These are phyloP conservation scores for Neospora caninum DNA, from an alignment of 169 alveolate genomes.

Conservation along the genomic window DNA sequence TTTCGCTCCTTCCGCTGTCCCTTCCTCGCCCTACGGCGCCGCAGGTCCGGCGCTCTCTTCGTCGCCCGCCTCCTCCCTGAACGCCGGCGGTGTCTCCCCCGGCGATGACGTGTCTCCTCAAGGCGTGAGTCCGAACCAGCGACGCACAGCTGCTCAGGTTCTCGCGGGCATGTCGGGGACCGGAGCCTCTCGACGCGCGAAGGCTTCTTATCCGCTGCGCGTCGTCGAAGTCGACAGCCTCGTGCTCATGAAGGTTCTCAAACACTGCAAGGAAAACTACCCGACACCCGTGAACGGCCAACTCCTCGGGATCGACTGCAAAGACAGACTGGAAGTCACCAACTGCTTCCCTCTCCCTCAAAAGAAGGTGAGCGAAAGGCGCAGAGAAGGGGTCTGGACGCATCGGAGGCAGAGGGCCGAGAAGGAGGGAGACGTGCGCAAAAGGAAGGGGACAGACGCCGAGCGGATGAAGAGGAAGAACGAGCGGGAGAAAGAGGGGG, in stretches of 20 bases:
- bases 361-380: constrained; percentile 69
- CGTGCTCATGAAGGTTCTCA: constrained; percentile 82
- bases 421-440: neutral
- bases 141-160: constrained; percentile 9
- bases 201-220: constrained; percentile 27
- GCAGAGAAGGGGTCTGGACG: neutral
- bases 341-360: constrained; percentile 88
- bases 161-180: neutral
- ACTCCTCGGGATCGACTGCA: constrained; percentile 83
- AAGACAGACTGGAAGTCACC: constrained; percentile 84
- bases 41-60: constrained; percentile 20
- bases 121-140: neutral
- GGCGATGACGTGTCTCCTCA: neutral
- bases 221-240: constrained; percentile 68
- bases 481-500: neutral
- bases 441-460: neutral
- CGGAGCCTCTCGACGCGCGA: neutral
- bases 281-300: constrained; percentile 88
- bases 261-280: constrained; percentile 85
- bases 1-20: neutral
- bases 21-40: neutral
- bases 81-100: neutral
- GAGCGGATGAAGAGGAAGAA: neutral
- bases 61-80: neutral
- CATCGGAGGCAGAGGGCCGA: neutral